Evolutionary conservation across 345 rosid species (phyloP), one percentile per base, ranked within the genome.

Genomic region (Eucalyptus curtisii): DNA sequence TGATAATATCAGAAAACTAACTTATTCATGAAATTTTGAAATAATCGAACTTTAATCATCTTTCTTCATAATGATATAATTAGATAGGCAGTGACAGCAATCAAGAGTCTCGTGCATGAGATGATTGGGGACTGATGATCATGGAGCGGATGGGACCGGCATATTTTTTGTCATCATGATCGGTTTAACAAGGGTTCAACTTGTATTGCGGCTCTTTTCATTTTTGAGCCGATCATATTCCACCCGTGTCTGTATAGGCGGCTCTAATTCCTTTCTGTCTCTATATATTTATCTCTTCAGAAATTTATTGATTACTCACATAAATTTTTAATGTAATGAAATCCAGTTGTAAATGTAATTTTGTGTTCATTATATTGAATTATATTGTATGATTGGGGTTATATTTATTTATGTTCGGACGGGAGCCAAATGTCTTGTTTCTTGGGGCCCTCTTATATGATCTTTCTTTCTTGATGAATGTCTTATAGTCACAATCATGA

Each of bases 141-240:
- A 88, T 53, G 89, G 71, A 92, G 88, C 92, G 96, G 94, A 40
- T 89, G 91, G 84, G 47, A 76, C 47, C 44, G 30, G 15, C 84
- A 40, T 12, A 76, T 20, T 37, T 40, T 40, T 42, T 5, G 22
- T 76, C 84, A 76, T 76, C 42, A 20, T 25, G 84, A 76, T 76
- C 47, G 47, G 44, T 37, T 37, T 40, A 76, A 40, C 24, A 11
- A 40, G 84, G 84, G 84, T 76, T 11, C 14, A 76, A 40, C 44
- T 76, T 7, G 44, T 3, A 40, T 10, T 6, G 47, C 47, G 8
- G 44, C 47, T 6, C 4, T 40, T 76, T 64, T 64, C 76, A 15
- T 7, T n/a, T n/a, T 64, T n/a, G 40, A 64, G 7, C 82, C 47
- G 24, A 76, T 76, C 82, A 76, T 11, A 37, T 40, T 37, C 47